Percentiles rank a stretch among this genome's conserved stretches.
phyloP scores from a whole-genome alignment of 495 filamentous ascomycete genomes.

The Amphirosellinia nigrospora region DNA sequence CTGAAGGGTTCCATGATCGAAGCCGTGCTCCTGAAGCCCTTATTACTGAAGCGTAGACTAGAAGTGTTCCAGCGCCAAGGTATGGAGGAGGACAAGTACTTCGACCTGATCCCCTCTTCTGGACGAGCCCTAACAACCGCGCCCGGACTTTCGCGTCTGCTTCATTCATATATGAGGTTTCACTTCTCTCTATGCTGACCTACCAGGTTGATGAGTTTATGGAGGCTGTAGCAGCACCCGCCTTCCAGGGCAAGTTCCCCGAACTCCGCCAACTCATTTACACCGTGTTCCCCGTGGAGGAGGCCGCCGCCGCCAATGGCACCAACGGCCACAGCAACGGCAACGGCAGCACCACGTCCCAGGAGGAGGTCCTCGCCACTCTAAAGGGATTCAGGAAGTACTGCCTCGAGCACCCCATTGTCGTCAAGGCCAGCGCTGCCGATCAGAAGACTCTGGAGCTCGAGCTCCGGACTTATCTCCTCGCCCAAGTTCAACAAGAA shows the following conservation, averaged over 20 bases:
- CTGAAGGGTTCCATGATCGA: constrained; percentile 39
- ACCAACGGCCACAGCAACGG: constrained; percentile 19
- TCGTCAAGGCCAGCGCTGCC: constrained; percentile 5
- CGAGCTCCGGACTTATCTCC: constrained; percentile 35
- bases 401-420: constrained; percentile 25
- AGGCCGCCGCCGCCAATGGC: background rate
- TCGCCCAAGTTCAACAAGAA: constrained; percentile 36
- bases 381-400: constrained; percentile 26
- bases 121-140: constrained; percentile 39
- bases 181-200: constrained; percentile 45
- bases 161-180: constrained; percentile 46
- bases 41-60: constrained; percentile 20
- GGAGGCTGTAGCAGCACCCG: constrained; percentile 35
- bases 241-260: constrained; percentile 13
- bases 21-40: constrained; percentile 32
- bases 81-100: constrained; percentile 45
- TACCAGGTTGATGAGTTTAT: constrained; percentile 53
- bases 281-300: background rate
- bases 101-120: constrained; percentile 49
- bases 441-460: constrained; percentile 19
- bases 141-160: constrained; percentile 18
- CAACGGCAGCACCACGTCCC: constrained; percentile 2
- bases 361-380: constrained; percentile 13
- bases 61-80: constrained; percentile 40
- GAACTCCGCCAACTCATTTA: constrained; percentile 22